Conservation (phyloP, 2,329 filamentous ascomycete species). For the Teratosphaeria destructans region DNA sequence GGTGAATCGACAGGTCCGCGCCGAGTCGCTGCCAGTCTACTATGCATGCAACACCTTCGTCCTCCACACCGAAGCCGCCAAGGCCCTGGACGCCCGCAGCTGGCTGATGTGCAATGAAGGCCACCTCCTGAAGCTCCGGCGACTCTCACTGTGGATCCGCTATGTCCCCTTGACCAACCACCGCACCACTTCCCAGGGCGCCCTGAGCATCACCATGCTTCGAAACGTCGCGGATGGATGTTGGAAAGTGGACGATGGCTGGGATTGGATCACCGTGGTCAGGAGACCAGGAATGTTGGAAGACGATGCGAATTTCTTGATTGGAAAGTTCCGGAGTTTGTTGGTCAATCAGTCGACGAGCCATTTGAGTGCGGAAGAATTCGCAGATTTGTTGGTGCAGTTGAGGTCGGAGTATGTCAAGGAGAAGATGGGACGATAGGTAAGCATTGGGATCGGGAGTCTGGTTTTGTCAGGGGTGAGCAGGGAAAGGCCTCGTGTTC, state of each 20-base stretch:
- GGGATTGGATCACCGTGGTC: constrained; percentile 22
- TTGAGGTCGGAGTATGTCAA: constrained; percentile 13
- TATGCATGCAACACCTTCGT: constrained; percentile 22
- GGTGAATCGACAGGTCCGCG: constrained; percentile 18
- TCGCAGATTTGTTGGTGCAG: constrained; percentile 10
- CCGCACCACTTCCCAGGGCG: constrained; percentile 11
- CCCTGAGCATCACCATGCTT: constrained; percentile 11
- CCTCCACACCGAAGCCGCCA: constrained; percentile 20
- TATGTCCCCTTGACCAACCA: constrained; percentile 10
- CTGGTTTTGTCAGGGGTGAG: background rate
- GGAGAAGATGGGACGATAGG: constrained; percentile 8
- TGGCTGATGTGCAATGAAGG: constrained; percentile 16
- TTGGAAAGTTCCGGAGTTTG: constrained; percentile 9
- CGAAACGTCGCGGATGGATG: constrained; percentile 1
- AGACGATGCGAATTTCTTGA: constrained; percentile 14
- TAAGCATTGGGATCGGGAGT: background rate
- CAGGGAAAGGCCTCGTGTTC: background rate
- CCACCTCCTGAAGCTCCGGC: constrained; percentile 11
- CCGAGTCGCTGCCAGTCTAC: constrained; percentile 19
- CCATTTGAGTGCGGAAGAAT: constrained; percentile 9
- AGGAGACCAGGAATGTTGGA: constrained; percentile 13
- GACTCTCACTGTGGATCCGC: constrained; percentile 20
- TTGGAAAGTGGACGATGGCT: constrained; percentile 14
- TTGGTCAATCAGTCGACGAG: constrained; percentile 5
- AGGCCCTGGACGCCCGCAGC: constrained; percentile 14